phyloP scores from a whole-genome alignment of 495 filamentous ascomycete species.

The Rhypophila decipiens region DNA sequence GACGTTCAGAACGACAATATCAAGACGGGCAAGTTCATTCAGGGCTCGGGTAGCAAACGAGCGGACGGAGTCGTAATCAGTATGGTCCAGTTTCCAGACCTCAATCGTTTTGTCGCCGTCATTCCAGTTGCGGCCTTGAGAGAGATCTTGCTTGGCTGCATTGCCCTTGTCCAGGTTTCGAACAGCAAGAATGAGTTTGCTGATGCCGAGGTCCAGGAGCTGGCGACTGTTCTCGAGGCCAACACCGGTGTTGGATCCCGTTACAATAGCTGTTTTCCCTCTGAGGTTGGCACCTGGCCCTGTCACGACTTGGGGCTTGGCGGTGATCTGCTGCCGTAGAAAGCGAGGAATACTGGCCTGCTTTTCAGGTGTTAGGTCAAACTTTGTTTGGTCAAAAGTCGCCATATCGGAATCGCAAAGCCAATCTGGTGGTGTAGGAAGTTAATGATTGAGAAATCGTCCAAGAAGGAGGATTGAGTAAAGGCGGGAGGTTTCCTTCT shows the following conservation, averaged over 20 bases:
- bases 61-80: conserved; percentile 16
- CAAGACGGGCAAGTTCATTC: conserved; percentile 22
- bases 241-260: conserved; percentile 48
- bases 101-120: conserved; percentile 34
- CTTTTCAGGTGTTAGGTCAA: neutral
- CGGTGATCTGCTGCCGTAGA: neutral
- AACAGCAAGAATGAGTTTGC: conserved; percentile 40
- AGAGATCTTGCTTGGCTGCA: conserved; percentile 33
- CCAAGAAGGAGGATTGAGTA: no score
- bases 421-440: no score
- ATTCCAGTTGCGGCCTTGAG: conserved; percentile 24
- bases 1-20: conserved; percentile 41
- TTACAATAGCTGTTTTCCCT: conserved; percentile 44
- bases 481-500: no score
- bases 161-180: conserved; percentile 34
- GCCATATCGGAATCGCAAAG: no score
- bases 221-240: conserved; percentile 45
- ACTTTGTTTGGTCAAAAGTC: no score
- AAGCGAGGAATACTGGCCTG: neutral
- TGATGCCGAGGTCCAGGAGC: conserved; percentile 31
- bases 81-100: conserved; percentile 46
- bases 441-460: no score
- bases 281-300: neutral
- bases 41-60: conserved; percentile 14
- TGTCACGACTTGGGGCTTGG: neutral